Evolutionary conservation across 495 filamentous ascomycete species (phyloP).

Genomic region (Neurospora sp.): DNA sequence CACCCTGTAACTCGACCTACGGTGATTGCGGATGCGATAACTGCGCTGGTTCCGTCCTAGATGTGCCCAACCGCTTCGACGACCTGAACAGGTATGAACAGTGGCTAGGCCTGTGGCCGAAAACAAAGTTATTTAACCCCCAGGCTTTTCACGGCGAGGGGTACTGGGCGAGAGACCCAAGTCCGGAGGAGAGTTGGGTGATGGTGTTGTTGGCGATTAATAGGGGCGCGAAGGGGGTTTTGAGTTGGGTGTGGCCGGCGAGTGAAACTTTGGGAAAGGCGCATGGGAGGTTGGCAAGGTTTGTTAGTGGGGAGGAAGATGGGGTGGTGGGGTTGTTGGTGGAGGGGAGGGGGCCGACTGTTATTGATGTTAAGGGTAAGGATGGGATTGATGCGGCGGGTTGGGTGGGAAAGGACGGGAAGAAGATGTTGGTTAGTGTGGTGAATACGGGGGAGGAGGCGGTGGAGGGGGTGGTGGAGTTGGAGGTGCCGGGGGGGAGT

Average conservation of each 20-base stretch:
- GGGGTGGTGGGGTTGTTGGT: constrained; percentile 33
- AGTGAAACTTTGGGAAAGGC: constrained; percentile 29
- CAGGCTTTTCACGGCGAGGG: constrained; percentile 54
- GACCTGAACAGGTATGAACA: constrained; percentile 33
- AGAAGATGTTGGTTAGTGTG: constrained; percentile 32
- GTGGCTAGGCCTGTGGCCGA: constrained; percentile 34
- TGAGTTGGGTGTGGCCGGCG: constrained; percentile 46
- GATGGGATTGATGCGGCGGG: constrained; percentile 37
- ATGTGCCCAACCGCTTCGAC: constrained; percentile 47
- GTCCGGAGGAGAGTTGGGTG: constrained; percentile 41
- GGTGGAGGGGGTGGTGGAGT: constrained; percentile 10
- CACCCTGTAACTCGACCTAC: constrained; percentile 52
- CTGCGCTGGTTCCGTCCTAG: constrained; percentile 44
- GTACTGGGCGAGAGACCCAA: constrained; percentile 52
- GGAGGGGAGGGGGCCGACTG: constrained; percentile 18
- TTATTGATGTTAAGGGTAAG: too few relatives aligned
- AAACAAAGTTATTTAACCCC: constrained; percentile 49
- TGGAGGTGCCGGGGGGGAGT: constrained; percentile 10
- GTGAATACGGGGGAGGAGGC: constrained; percentile 31
- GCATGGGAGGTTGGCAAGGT: constrained; percentile 34
- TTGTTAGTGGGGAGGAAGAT: constrained; percentile 23
- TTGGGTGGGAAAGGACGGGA: constrained; percentile 21
- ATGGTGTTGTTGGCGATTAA: constrained; percentile 55
- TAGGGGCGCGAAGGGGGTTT: constrained; percentile 46
- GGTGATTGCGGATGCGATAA: constrained; percentile 68